A percentile compares a stretch with the other conserved stretches of the same genome.
Conservation (phyloP, 441 rosid genomes). For the Gossypium lobatum region DNA sequence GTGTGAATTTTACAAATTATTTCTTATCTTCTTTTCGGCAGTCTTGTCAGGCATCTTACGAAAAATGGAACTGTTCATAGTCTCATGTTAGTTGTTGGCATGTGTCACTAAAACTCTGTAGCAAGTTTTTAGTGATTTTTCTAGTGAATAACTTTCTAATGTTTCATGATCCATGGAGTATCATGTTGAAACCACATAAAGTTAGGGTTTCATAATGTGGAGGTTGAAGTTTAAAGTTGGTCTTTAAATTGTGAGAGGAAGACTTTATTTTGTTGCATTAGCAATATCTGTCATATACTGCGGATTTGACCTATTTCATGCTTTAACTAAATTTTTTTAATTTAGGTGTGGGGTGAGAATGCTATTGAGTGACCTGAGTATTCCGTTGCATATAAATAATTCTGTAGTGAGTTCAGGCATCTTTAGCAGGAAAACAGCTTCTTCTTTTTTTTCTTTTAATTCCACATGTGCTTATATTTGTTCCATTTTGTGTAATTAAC, state of each 20-base stretch:
- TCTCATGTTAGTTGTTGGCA: neutral
- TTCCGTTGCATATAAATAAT: neutral
- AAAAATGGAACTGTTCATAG: neutral
- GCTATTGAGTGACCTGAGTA: neutral
- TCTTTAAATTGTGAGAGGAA: neutral
- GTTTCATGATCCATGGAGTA: neutral
- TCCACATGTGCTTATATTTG: neutral
- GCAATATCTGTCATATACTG: neutral
- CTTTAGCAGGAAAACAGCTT: neutral
- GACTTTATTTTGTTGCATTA: conserved; percentile 1
- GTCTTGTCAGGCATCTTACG: neutral
- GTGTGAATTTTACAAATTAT: neutral
- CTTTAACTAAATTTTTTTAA: neutral
- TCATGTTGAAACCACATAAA: neutral
- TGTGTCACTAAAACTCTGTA: neutral
- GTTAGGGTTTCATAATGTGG: neutral
- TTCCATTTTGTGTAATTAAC: conserved; percentile 16
- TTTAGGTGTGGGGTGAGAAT: neutral
- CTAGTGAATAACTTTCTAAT: neutral
- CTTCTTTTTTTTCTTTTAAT: neutral
- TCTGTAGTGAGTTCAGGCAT: neutral
- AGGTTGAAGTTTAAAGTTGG: neutral
- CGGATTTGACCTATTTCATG: neutral
- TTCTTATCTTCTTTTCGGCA: neutral
- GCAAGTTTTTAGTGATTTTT: neutral